phyloP scores from a whole-genome alignment of 768 basidiomycete species.

The Tylopilus rubrobrunneus region DNA sequence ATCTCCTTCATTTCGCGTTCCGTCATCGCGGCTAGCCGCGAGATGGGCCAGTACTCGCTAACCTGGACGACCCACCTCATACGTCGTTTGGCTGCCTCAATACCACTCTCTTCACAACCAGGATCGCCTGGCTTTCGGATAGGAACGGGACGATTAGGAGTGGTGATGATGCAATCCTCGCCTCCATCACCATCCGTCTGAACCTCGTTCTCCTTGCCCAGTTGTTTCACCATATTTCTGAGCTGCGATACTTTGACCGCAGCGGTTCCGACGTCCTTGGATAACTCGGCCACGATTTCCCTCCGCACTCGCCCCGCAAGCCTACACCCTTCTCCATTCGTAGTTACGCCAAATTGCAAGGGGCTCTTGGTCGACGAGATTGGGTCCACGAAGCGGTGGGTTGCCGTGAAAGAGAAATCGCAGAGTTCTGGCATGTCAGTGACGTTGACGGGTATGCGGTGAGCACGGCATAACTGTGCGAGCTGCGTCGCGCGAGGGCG shows the following conservation, averaged over 20 bases:
- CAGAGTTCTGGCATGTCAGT: too few relatives aligned
- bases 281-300: slow-evolving; percentile 75
- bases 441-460: too few relatives aligned
- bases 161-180: slow-evolving; percentile 52
- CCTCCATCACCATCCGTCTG: slow-evolving; percentile 39
- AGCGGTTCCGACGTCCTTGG: slow-evolving; percentile 69
- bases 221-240: slow-evolving; percentile 48
- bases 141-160: slow-evolving; percentile 70
- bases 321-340: slow-evolving; percentile 89
- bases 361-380: too few relatives aligned
- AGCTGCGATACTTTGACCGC: slow-evolving; percentile 71
- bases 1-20: slow-evolving; percentile 64
- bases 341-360: slow-evolving; percentile 88
- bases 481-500: too few relatives aligned
- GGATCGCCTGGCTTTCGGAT: slow-evolving; percentile 15
- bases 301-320: slow-evolving; percentile 75
- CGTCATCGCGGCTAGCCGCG: slow-evolving; percentile 67
- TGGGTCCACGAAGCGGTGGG: too few relatives aligned
- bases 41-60: slow-evolving; percentile 93
- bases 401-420: too few relatives aligned
- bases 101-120: slow-evolving; percentile 32
- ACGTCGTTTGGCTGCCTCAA: slow-evolving; percentile 54
- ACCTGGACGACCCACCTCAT: slow-evolving; percentile 95
- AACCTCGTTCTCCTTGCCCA: slow-evolving; percentile 2
- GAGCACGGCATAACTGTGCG: too few relatives aligned